These are phyloP conservation scores for Globisporangium spiculum DNA, from an alignment of 352 stramenopile species.

Conservation along the genomic window DNA sequence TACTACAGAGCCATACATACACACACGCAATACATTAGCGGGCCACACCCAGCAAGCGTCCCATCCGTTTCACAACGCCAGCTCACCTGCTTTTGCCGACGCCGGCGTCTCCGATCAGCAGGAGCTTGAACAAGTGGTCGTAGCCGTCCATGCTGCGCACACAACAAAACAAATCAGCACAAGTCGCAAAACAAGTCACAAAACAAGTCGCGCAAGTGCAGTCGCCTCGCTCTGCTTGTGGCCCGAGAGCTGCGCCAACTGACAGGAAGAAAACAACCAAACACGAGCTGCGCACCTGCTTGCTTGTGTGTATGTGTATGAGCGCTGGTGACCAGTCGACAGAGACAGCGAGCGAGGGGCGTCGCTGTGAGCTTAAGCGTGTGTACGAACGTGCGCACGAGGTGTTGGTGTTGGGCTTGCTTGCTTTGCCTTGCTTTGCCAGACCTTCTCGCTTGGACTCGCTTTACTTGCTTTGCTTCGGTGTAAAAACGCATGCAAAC, in stretches of 20 bases:
- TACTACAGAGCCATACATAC: constrained; percentile 43
- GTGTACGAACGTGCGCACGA: neutral
- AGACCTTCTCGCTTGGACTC: neutral
- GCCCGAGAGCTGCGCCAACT: neutral
- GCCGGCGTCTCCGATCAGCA: constrained; percentile 97
- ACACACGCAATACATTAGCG: neutral
- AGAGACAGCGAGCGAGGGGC: neutral
- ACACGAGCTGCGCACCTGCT: constrained; percentile 1
- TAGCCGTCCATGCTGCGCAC: constrained; percentile 74
- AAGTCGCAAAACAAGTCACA: constrained; percentile 1
- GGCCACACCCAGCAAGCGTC: neutral
- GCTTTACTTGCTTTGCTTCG: neutral
- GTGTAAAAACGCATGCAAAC: neutral
- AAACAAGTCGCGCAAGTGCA: constrained; percentile 3
- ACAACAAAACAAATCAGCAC: neutral
- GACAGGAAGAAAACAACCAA: neutral
- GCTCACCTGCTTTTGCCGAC: constrained; percentile 95
- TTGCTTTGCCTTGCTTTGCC: neutral
- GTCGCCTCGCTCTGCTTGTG: neutral
- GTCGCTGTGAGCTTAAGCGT: neutral
- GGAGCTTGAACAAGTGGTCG: constrained; percentile 98
- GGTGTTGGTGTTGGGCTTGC: neutral
- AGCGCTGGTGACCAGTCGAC: neutral
- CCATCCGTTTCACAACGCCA: neutral
- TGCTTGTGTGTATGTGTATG: neutral